Conservation (phyloP, 2,329 filamentous ascomycete genomes). For the Periconia macrospinosa region DNA sequence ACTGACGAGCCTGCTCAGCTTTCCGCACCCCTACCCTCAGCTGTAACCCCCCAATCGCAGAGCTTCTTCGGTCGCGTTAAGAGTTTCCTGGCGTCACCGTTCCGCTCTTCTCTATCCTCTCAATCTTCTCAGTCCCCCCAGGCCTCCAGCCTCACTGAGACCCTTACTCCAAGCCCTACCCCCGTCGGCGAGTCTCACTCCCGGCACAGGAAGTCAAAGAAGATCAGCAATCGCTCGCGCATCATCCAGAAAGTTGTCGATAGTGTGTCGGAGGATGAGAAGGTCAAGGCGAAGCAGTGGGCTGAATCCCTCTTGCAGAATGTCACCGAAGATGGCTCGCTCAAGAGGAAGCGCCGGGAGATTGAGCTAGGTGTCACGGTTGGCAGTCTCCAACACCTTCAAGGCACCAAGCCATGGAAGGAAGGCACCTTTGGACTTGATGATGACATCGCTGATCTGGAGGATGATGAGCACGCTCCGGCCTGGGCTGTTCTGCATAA, state of each 20-base stretch:
- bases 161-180: slow-evolving; percentile 27
- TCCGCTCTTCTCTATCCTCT: slow-evolving; percentile 7
- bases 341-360: slow-evolving; percentile 33
- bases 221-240: slow-evolving; percentile 13
- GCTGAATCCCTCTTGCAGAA: slow-evolving; percentile 21
- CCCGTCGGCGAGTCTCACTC: slow-evolving; percentile 27
- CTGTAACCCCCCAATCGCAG: not conserved
- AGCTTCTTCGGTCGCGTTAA: not conserved
- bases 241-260: slow-evolving; percentile 21
- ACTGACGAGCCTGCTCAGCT: not conserved
- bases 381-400: slow-evolving; percentile 30
- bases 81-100: not conserved
- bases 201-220: slow-evolving; percentile 15
- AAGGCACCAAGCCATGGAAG: slow-evolving; percentile 36
- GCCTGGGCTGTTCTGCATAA: slow-evolving; percentile 35
- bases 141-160: slow-evolving; percentile 19
- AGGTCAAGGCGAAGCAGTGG: slow-evolving; percentile 27
- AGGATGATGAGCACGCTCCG: slow-evolving; percentile 31
- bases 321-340: slow-evolving; percentile 5
- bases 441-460: slow-evolving; percentile 21
- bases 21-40: not conserved
- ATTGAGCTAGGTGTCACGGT: slow-evolving; percentile 27
- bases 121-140: slow-evolving; percentile 12
- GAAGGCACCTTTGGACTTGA: slow-evolving; percentile 30
- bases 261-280: slow-evolving; percentile 23